Percentiles rank a stretch among this genome's conserved stretches.
Evolutionary conservation across 257 asterid genomes (phyloP).

Genomic region (Leptodermis oblonga): DNA sequence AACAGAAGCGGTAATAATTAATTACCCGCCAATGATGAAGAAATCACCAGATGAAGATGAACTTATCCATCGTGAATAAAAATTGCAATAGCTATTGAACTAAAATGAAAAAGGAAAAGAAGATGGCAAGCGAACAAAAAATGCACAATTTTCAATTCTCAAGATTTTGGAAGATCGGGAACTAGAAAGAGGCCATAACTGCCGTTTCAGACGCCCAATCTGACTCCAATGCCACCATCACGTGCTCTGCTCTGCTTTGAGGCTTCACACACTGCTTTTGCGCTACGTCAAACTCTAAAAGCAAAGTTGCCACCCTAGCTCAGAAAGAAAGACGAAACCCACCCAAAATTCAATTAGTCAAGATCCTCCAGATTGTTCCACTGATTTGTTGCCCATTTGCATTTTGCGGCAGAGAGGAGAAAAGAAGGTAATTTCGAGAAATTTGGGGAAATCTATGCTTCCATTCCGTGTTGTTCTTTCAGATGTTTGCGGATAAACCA

Average conservation of each 20-base stretch:
- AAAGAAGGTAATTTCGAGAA: not conserved
- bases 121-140: not conserved
- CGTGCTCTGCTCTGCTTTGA: conserved; percentile 12
- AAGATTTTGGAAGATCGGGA: conserved; percentile 9
- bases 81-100: too few relatives aligned
- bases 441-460: not conserved
- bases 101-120: not conserved
- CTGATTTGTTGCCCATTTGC: not conserved
- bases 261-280: not conserved
- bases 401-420: not conserved
- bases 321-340: not conserved
- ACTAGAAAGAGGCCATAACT: conserved; percentile 2
- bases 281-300: conserved; percentile 1
- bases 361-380: not conserved
- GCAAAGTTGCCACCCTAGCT: not conserved
- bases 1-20: too few relatives aligned
- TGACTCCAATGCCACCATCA: conserved; percentile 26
- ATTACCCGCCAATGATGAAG: too few relatives aligned
- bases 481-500: conserved; percentile 15
- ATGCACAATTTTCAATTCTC: conserved; percentile 25
- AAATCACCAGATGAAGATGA: too few relatives aligned
- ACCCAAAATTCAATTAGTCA: not conserved
- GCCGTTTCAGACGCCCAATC: conserved; percentile 12
- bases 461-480: conserved; percentile 9
- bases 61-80: too few relatives aligned